Percentiles rank a stretch among this genome's conserved stretches.
phyloP scores from a whole-genome alignment of 768 basidiomycete species.

The Collybiopsis confluens region DNA sequence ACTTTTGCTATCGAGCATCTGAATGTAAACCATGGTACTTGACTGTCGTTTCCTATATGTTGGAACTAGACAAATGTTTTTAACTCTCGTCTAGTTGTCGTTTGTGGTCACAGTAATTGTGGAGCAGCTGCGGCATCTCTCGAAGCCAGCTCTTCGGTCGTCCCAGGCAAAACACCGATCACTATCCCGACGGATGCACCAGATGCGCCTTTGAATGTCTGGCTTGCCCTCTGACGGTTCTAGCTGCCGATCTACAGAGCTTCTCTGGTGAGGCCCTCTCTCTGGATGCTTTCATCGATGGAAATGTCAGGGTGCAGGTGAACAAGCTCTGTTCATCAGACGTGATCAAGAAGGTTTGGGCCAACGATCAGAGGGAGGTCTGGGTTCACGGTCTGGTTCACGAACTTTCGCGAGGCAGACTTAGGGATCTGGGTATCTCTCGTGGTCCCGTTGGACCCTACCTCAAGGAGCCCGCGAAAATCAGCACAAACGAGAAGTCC shows the following conservation, averaged over 20 bases:
- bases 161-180: constrained; percentile 24
- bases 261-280: constrained; percentile 26
- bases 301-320: constrained; percentile 57
- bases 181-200: constrained; percentile 31
- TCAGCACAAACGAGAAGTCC: no score
- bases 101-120: constrained; percentile 82
- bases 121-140: constrained; percentile 67
- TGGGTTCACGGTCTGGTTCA: constrained; percentile 75
- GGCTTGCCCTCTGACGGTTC: constrained; percentile 61
- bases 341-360: constrained; percentile 45
- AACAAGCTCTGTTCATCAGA: constrained; percentile 43
- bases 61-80: no score
- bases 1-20: constrained; percentile 67
- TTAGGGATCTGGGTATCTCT: constrained; percentile 54
- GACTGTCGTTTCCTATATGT: constrained; percentile 11
- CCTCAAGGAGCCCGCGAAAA: no score
- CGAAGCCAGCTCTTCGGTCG: constrained; percentile 18
- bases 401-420: constrained; percentile 51
- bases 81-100: constrained; percentile 51
- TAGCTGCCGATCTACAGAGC: constrained; percentile 45
- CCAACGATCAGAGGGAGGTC: constrained; percentile 34
- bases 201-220: constrained; percentile 55
- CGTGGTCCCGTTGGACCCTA: no score
- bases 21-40: constrained; percentile 71
- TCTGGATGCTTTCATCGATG: constrained; percentile 44